These are phyloP conservation scores for Leptomonas seymouri DNA, from an alignment of 208 protist species.

Conservation along the genomic window DNA sequence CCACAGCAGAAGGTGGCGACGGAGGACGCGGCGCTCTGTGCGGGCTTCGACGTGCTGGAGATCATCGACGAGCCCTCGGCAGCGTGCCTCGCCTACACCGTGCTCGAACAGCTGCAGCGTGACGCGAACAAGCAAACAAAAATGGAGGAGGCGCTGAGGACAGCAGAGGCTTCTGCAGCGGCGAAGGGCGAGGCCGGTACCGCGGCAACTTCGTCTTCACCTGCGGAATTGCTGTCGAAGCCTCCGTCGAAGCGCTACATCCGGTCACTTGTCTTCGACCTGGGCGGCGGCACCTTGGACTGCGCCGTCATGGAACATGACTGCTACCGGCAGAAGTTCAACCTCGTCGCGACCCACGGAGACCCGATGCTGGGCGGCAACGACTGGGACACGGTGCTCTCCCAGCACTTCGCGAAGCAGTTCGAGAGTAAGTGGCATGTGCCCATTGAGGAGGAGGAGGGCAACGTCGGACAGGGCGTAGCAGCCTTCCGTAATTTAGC, in stretches of 20 bases:
- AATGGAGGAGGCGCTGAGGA: not conserved
- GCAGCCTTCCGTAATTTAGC: slow-evolving; percentile 71
- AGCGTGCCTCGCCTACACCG: slow-evolving; percentile 87
- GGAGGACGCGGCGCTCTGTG: slow-evolving; percentile 91
- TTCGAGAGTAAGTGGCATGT: slow-evolving; percentile 92
- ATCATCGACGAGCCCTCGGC: slow-evolving; percentile 94
- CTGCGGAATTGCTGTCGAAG: not conserved
- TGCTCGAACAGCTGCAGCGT: slow-evolving; percentile 39
- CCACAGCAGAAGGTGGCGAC: slow-evolving; percentile 92
- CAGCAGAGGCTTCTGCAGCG: not conserved
- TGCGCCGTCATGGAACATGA: slow-evolving; percentile 92
- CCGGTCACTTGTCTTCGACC: slow-evolving; percentile 89
- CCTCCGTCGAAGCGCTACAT: slow-evolving; percentile 40
- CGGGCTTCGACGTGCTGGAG: slow-evolving; percentile 92
- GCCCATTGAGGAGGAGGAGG: slow-evolving; percentile 82
- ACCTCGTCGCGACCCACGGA: slow-evolving; percentile 86
- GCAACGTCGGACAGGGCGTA: slow-evolving; percentile 83
- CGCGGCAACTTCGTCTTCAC: not conserved
- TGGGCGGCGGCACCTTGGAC: slow-evolving; percentile 92
- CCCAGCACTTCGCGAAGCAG: slow-evolving; percentile 76
- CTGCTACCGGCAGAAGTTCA: slow-evolving; percentile 55
- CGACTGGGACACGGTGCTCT: slow-evolving; percentile 89
- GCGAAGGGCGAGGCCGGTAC: slow-evolving; percentile 1
- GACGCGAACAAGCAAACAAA: not conserved
- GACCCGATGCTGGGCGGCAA: slow-evolving; percentile 92